Conservation (phyloP, 2,329 filamentous ascomycete genomes). For the Elsinoe perseae region DNA sequence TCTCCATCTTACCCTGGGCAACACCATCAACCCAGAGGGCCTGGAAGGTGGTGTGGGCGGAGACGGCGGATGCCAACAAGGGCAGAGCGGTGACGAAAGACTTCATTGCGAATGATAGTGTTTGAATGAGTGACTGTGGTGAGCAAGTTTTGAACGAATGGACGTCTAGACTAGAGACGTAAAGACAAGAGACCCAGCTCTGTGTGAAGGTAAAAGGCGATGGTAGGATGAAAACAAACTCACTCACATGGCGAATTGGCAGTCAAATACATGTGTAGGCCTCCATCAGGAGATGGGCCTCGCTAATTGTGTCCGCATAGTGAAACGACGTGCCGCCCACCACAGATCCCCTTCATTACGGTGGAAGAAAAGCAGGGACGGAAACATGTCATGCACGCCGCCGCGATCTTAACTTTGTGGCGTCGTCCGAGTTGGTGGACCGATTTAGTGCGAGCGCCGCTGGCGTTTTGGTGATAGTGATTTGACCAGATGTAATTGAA, state of each 20-base stretch:
- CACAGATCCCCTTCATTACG: conserved; percentile 11
- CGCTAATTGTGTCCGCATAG: not conserved
- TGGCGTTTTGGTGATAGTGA: not conserved
- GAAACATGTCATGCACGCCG: conserved; percentile 8
- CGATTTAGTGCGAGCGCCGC: conserved; percentile 6
- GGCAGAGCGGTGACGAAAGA: not conserved
- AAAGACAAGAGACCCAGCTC: conserved; percentile 14
- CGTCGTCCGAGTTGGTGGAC: not conserved
- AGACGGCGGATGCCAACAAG: not conserved
- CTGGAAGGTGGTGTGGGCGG: conserved; percentile 45
- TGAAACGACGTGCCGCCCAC: conserved; percentile 10
- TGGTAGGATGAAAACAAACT: conserved; percentile 5
- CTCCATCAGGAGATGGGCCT: not conserved
- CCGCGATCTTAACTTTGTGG: conserved; percentile 1
- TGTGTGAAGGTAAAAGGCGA: conserved; percentile 11
- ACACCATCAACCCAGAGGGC: conserved; percentile 43
- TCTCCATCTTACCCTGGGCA: conserved; percentile 28
- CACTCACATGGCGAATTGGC: conserved; percentile 5
- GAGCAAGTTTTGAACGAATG: conserved; percentile 13
- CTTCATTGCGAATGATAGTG: conserved; percentile 8
- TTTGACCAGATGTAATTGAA: not conserved
- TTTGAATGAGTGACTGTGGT: conserved; percentile 10
- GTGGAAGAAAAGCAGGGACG: conserved; percentile 4
- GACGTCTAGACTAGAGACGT: conserved; percentile 10
- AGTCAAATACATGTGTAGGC: conserved; percentile 15